These are phyloP conservation scores for Diutina mesorugosa DNA, from an alignment of 1,139 yeast genomes.

Conservation along the genomic window DNA sequence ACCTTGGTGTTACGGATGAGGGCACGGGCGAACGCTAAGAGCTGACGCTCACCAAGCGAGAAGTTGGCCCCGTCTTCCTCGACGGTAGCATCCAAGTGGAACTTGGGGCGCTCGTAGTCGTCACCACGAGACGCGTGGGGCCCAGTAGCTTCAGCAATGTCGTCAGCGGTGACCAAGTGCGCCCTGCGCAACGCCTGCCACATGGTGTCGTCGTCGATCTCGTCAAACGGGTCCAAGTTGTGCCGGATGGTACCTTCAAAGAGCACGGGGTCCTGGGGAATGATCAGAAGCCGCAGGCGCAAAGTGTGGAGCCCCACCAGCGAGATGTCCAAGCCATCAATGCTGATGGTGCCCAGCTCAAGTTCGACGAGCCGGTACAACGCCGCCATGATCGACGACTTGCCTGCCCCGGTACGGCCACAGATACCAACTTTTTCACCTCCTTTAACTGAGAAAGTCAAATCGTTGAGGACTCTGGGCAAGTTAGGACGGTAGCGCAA, in stretches of 20 bases:
- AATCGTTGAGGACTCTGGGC: conserved; percentile 10
- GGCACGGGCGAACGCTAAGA: conserved; percentile 67
- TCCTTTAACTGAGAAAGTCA: conserved; percentile 8
- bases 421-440: conserved; percentile 12
- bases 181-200: conserved; percentile 43
- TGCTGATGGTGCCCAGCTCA: conserved; percentile 8
- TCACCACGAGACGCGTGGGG: neutral
- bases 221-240: conserved; percentile 5
- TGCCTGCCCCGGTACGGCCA: conserved; percentile 15
- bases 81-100: conserved; percentile 52
- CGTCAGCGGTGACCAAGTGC: conserved; percentile 38
- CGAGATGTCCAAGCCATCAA: conserved; percentile 27
- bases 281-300: neutral
- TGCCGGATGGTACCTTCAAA: conserved; percentile 3
- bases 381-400: conserved; percentile 13
- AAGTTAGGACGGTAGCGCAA: conserved; percentile 11
- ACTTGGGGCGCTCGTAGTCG: conserved; percentile 19
- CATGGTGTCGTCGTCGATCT: conserved; percentile 5
- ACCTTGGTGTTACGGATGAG: conserved; percentile 55
- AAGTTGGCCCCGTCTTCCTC: conserved; percentile 68
- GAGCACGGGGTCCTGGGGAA: conserved; percentile 5
- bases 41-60: conserved; percentile 68
- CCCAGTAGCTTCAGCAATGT: conserved; percentile 7
- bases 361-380: conserved; percentile 10
- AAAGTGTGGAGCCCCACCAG: conserved; percentile 37